Evolutionary conservation across 1,284 basidiomycete genomes (phyloP).

Genomic region (Ustilago hordei): DNA sequence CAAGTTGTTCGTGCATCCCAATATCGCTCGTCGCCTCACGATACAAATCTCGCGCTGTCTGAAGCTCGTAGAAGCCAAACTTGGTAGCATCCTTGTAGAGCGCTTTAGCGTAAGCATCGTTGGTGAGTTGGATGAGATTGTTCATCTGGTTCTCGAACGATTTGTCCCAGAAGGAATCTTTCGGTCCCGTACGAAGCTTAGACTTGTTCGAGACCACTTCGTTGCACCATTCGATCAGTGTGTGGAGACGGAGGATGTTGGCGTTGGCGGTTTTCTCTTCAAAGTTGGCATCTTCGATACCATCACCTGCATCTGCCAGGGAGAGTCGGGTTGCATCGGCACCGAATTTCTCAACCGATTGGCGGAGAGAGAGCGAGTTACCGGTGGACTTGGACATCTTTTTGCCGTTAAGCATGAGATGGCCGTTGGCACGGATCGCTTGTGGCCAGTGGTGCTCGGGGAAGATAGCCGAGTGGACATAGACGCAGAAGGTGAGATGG

Average conservation of each 20-base stretch:
- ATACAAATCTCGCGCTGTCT: slow-evolving; percentile 93
- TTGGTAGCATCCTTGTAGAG: slow-evolving; percentile 97
- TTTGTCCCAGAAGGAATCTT: slow-evolving; percentile 74
- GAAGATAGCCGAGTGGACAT: slow-evolving; percentile 94
- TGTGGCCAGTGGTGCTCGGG: slow-evolving; percentile 92
- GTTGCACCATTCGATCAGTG: slow-evolving; percentile 90
- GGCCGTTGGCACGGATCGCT: slow-evolving; percentile 94
- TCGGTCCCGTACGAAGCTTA: slow-evolving; percentile 75
- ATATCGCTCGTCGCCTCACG: slow-evolving; percentile 84
- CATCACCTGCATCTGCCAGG: slow-evolving; percentile 96
- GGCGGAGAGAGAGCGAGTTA: slow-evolving; percentile 66
- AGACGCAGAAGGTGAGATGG: slow-evolving; percentile 93
- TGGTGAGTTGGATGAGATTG: slow-evolving; percentile 82
- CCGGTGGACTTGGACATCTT: slow-evolving; percentile 99
- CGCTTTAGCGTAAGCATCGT: slow-evolving; percentile 75
- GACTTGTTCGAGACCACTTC: slow-evolving; percentile 77
- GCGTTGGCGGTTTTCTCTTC: slow-evolving; percentile 99
- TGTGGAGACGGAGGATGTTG: slow-evolving; percentile 93
- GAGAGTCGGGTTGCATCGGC: slow-evolving; percentile 91
- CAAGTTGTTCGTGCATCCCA: slow-evolving; percentile 86
- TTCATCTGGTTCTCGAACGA: slow-evolving; percentile 94
- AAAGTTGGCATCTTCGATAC: slow-evolving; percentile 97
- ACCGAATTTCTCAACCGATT: slow-evolving; percentile 77
- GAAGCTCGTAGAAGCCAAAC: slow-evolving; percentile 94
- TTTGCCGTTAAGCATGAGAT: slow-evolving; percentile 96